These are phyloP conservation scores for Suhomyces canberraensis DNA, from an alignment of 805 yeast species.

Conservation along the genomic window DNA sequence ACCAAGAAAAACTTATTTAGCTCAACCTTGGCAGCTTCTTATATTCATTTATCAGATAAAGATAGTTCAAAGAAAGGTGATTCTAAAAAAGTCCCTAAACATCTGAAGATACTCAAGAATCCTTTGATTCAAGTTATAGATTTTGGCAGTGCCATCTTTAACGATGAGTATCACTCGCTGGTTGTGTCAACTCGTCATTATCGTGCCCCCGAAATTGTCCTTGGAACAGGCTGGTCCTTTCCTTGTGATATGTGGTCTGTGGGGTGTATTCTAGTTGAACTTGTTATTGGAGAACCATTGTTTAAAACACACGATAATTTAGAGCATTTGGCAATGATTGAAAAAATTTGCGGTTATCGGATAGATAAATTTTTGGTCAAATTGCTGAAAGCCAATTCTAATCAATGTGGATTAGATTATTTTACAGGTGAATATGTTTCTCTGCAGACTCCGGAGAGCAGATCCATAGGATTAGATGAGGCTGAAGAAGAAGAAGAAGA, in stretches of 20 bases:
- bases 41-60: slow-evolving; percentile 18
- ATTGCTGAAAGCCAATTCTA: slow-evolving; percentile 29
- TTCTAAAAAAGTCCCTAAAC: slow-evolving; percentile 27
- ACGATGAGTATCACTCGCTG: slow-evolving; percentile 89
- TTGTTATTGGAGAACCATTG: slow-evolving; percentile 89
- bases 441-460: slow-evolving; percentile 1
- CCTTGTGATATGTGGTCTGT: slow-evolving; percentile 98
- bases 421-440: slow-evolving; percentile 26
- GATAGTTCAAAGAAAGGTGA: slow-evolving; percentile 1
- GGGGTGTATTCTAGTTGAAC: slow-evolving; percentile 89
- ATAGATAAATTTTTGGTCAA: slow-evolving; percentile 45
- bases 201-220: slow-evolving; percentile 92
- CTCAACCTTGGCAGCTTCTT: slow-evolving; percentile 33
- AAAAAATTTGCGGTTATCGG: slow-evolving; percentile 60
- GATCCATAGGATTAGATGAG: slow-evolving; percentile 2
- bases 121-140: slow-evolving; percentile 89
- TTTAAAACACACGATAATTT: slow-evolving; percentile 93
- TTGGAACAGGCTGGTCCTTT: slow-evolving; percentile 95
- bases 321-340: slow-evolving; percentile 95
- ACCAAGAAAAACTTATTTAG: slow-evolving; percentile 34
- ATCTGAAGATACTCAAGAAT: slow-evolving; percentile 55
- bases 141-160: slow-evolving; percentile 94
- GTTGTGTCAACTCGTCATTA: slow-evolving; percentile 95
- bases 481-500: slow-evolving; percentile 15
- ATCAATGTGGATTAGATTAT: slow-evolving; percentile 40